Conservation (phyloP, 176 grass and related monocot genomes). For the Oryza meyeriana region DNA sequence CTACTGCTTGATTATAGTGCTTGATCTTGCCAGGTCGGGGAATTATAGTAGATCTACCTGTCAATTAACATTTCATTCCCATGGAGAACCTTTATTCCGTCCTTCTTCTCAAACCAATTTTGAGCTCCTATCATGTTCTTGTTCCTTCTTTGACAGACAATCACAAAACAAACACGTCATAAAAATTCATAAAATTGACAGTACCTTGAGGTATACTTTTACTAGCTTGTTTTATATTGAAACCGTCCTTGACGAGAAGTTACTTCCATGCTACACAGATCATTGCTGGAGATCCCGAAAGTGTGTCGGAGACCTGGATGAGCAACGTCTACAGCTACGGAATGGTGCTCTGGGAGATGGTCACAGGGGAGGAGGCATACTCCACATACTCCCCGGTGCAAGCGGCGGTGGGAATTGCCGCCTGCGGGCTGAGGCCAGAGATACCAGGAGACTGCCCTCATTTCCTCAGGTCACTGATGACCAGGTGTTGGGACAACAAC, state of each 20-base stretch:
- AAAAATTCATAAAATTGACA: background rate
- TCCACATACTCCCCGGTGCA: constrained; percentile 94
- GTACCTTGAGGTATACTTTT: background rate
- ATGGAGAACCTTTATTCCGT: background rate
- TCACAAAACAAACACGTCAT: background rate
- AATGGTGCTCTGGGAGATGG: constrained; percentile 97
- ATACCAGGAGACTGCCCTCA: constrained; percentile 83
- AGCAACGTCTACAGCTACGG: constrained; percentile 97
- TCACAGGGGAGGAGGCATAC: constrained; percentile 86
- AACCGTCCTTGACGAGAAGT: constrained; percentile 29
- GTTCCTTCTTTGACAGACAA: background rate
- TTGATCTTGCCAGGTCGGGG: background rate
- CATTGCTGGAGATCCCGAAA: constrained; percentile 92
- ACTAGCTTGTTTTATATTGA: background rate
- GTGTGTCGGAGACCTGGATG: constrained; percentile 82
- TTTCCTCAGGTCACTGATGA: constrained; percentile 79
- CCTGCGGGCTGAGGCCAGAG: constrained; percentile 87
- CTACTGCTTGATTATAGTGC: background rate
- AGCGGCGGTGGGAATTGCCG: constrained; percentile 88
- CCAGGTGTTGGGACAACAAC: constrained; percentile 80
- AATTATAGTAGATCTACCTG: background rate
- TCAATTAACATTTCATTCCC: background rate
- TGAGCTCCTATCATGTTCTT: background rate
- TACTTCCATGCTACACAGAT: constrained; percentile 44
- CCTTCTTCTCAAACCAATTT: background rate